phyloP scores from a whole-genome alignment of 495 filamentous ascomycete genomes.

The Choiromyces venosus region DNA sequence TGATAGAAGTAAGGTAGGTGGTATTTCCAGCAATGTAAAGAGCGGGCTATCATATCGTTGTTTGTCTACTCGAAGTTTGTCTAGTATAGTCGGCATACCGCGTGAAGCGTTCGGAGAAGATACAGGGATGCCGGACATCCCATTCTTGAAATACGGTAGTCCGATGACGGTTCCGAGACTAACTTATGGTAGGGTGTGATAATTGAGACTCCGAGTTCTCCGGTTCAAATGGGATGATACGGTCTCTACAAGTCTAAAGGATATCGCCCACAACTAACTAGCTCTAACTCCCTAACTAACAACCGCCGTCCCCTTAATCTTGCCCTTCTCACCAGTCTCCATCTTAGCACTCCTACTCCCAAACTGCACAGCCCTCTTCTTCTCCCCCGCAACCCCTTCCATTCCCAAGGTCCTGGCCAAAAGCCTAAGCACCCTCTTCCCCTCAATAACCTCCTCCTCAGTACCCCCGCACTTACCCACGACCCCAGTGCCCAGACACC shows the following conservation, averaged over 20 bases:
- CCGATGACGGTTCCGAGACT: too few relatives aligned
- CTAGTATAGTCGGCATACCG: neutral
- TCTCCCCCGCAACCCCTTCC: conserved; percentile 64
- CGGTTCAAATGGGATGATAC: neutral
- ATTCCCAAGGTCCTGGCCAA: conserved; percentile 72
- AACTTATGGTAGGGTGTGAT: too few relatives aligned
- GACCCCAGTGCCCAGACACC: conserved; percentile 66
- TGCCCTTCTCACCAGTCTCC: conserved; percentile 64
- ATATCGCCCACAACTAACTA: neutral
- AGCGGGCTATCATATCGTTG: neutral
- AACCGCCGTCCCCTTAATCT: conserved; percentile 62
- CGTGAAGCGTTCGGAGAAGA: neutral
- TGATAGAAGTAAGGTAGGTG: neutral
- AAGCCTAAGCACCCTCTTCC: conserved; percentile 74
- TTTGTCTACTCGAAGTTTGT: neutral
- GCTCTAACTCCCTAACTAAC: conserved; percentile 38
- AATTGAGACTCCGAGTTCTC: too few relatives aligned
- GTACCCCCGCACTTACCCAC: conserved; percentile 36
- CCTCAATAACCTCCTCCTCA: conserved; percentile 49
- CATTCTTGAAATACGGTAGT: too few relatives aligned
- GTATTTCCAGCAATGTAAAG: neutral
- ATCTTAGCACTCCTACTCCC: conserved; percentile 82
- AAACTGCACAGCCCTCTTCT: conserved; percentile 91
- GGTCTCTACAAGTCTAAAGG: neutral
- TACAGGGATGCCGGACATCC: neutral